Conservation (phyloP, 1,284 basidiomycete species). For the Ceraceosorus guamensis region DNA sequence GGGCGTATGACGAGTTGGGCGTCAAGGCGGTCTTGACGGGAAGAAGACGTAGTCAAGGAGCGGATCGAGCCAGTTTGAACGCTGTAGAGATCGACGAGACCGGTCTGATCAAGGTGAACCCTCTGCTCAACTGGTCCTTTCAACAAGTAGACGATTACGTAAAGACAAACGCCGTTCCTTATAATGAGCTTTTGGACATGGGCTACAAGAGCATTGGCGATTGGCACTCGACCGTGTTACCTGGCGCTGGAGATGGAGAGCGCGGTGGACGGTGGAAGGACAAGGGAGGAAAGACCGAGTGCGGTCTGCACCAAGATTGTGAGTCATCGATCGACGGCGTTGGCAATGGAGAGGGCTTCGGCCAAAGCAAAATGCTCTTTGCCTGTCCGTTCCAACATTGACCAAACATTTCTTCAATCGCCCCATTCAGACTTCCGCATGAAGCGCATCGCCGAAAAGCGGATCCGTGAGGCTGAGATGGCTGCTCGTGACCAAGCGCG, state of each 20-base stretch:
- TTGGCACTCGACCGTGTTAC: constrained; percentile 80
- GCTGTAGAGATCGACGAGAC: constrained; percentile 87
- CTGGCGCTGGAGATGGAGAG: constrained; percentile 63
- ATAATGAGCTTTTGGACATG: constrained; percentile 77
- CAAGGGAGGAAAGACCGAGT: constrained; percentile 79
- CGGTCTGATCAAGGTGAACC: constrained; percentile 89
- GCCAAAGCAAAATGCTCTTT: no score
- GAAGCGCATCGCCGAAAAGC: constrained; percentile 42
- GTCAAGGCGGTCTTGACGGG: constrained; percentile 90
- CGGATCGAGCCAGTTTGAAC: constrained; percentile 69
- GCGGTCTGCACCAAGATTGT: constrained; percentile 69
- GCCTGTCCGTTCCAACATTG: no score
- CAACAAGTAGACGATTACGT: constrained; percentile 78
- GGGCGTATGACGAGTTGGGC: constrained; percentile 73
- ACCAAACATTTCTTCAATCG: no score
- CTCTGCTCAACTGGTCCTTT: constrained; percentile 85
- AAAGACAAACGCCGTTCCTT: constrained; percentile 73
- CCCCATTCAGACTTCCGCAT: constrained; percentile 35
- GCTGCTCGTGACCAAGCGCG: constrained; percentile 27
- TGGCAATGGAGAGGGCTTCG: no score
- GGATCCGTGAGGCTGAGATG: constrained; percentile 35
- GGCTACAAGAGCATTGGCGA: constrained; percentile 94
- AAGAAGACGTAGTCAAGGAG: constrained; percentile 83
- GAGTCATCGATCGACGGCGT: no score
- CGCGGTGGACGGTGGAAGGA: constrained; percentile 87